These are phyloP conservation scores for Macaranga tanarius DNA, from an alignment of 441 rosid species.

Conservation along the genomic window DNA sequence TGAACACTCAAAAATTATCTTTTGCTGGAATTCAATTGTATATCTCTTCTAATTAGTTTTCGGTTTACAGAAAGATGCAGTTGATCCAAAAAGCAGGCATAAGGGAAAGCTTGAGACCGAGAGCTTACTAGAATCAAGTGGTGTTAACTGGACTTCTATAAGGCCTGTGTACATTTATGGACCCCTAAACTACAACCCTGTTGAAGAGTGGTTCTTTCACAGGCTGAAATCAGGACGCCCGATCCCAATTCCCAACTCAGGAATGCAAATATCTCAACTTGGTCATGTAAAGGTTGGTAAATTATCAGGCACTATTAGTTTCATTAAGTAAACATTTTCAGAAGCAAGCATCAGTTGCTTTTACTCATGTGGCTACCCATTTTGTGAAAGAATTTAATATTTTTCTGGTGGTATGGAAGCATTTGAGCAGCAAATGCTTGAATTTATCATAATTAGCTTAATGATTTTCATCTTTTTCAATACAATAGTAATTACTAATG, in stretches of 20 bases:
- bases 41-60: slow-evolving; percentile 18
- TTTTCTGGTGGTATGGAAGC: background rate
- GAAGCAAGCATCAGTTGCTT: no score
- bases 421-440: background rate
- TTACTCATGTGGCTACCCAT: background rate
- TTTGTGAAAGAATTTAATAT: background rate
- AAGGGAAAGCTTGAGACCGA: slow-evolving; percentile 93
- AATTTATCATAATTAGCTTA: no score
- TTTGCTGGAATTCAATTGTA: background rate
- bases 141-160: slow-evolving; percentile 85
- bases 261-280: slow-evolving; percentile 77
- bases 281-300: slow-evolving; percentile 87
- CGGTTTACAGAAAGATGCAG: slow-evolving; percentile 64
- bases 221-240: slow-evolving; percentile 92
- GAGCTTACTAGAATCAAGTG: slow-evolving; percentile 54
- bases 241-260: slow-evolving; percentile 85
- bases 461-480: background rate
- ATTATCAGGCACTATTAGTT: background rate
- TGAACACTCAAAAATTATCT: background rate
- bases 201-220: slow-evolving; percentile 99
- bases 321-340: background rate
- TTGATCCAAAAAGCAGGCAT: slow-evolving; percentile 97
- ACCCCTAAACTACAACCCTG: slow-evolving; percentile 94
- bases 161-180: slow-evolving; percentile 95
- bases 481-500: slow-evolving; percentile 13